phyloP scores from a whole-genome alignment of 768 basidiomycete genomes.

The Hygrocybe punicea region DNA sequence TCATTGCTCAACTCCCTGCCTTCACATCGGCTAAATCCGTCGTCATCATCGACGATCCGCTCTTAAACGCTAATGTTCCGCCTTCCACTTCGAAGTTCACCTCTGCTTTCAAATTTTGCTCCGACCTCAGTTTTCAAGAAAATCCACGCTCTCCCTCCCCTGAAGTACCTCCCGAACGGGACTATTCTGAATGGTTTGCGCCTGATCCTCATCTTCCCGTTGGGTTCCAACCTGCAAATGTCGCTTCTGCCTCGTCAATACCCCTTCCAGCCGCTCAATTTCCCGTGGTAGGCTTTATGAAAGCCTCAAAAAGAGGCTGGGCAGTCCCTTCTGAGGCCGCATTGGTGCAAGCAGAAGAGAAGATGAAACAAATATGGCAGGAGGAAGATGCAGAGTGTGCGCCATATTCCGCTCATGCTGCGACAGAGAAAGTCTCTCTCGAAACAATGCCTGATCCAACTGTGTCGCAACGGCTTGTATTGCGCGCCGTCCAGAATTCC shows the following conservation, averaged over 20 bases:
- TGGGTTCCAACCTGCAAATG: slow-evolving; percentile 38
- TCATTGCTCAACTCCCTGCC: slow-evolving; percentile 20
- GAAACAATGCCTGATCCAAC: slow-evolving; percentile 18
- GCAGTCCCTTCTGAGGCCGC: slow-evolving; percentile 53
- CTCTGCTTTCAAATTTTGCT: slow-evolving; percentile 26
- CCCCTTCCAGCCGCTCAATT: slow-evolving; percentile 3
- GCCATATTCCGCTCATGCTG: slow-evolving; percentile 3
- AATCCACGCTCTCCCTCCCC: slow-evolving; percentile 38
- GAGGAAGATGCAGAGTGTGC: slow-evolving; percentile 29
- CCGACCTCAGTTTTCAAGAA: slow-evolving; percentile 13
- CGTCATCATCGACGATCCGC: not conserved
- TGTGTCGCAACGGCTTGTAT: slow-evolving; percentile 31
- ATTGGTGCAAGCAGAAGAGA: slow-evolving; percentile 52
- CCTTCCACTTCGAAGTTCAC: slow-evolving; percentile 20
- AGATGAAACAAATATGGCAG: slow-evolving; percentile 47
- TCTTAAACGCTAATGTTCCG: not conserved
- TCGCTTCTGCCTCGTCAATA: slow-evolving; percentile 13
- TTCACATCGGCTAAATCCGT: not conserved
- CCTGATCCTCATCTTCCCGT: slow-evolving; percentile 22
- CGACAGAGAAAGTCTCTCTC: slow-evolving; percentile 11
- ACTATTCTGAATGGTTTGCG: slow-evolving; percentile 52
- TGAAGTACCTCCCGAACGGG: slow-evolving; percentile 37
- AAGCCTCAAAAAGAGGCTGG: slow-evolving; percentile 36
- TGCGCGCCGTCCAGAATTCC: slow-evolving; percentile 39
- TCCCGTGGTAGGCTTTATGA: slow-evolving; percentile 26